Conservation (phyloP, 768 basidiomycete genomes). For the Collybia sordida region DNA sequence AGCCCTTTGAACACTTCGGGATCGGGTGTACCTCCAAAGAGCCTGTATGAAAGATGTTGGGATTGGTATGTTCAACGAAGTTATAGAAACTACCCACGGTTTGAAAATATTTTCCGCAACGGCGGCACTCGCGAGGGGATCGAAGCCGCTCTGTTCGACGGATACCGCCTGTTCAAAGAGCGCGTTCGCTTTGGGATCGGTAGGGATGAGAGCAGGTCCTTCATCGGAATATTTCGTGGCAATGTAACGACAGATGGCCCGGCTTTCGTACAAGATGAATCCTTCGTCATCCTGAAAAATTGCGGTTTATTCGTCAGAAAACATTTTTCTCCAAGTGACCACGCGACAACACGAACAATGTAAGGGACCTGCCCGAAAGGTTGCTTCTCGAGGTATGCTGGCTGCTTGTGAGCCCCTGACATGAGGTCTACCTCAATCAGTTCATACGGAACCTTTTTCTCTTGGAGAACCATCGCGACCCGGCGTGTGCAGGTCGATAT, state of each 20-base stretch:
- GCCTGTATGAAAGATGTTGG: not conserved
- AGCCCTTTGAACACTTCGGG: conserved; percentile 19
- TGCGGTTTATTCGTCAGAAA: not conserved
- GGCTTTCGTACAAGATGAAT: conserved; percentile 62
- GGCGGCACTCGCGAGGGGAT: conserved; percentile 35
- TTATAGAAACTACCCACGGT: conserved; percentile 27
- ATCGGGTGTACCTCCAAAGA: conserved; percentile 8
- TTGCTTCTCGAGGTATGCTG: conserved; percentile 45
- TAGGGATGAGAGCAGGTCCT: conserved; percentile 52
- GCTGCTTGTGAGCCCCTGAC: conserved; percentile 46
- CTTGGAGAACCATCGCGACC: conserved; percentile 50
- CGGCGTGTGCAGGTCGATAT: conserved; percentile 49
- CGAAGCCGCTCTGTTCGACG: conserved; percentile 54
- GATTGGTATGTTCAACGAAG: not conserved
- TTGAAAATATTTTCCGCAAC: conserved; percentile 54
- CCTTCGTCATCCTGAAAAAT: conserved; percentile 54
- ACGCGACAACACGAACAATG: conserved; percentile 34
- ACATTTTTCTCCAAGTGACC: not conserved
- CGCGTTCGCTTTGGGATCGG: conserved; percentile 36
- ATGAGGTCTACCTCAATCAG: conserved; percentile 41
- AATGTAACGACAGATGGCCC: conserved; percentile 62
- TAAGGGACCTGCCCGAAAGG: conserved; percentile 68
- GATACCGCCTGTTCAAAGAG: conserved; percentile 49
- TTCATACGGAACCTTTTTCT: conserved; percentile 58
- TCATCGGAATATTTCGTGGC: conserved; percentile 52